These are phyloP conservation scores for Solanum rostratum DNA, from an alignment of 257 asterid species.

Conservation along the genomic window DNA sequence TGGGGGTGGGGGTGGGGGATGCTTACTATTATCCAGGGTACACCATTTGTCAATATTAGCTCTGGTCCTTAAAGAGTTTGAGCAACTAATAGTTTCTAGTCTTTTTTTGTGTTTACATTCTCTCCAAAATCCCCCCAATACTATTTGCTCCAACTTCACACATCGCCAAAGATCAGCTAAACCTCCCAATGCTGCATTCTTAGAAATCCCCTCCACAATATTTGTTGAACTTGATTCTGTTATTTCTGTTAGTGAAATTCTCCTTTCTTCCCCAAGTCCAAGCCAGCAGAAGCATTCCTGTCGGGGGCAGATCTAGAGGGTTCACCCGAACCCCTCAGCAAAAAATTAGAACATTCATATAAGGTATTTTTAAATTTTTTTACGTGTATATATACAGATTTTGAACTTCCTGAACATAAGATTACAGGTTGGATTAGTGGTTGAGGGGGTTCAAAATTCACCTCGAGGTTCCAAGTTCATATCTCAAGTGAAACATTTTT, in stretches of 20 bases:
- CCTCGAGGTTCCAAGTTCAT: neutral
- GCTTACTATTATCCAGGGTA: no score
- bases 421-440: neutral
- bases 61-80: neutral
- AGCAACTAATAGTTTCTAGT: neutral
- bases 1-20: neutral
- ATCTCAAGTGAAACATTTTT: neutral
- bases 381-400: neutral
- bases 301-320: neutral
- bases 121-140: neutral
- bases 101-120: neutral
- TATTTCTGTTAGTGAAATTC: neutral
- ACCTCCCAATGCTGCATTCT: neutral
- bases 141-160: neutral
- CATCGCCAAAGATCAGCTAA: neutral
- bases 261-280: neutral
- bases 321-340: neutral
- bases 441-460: neutral
- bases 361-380: neutral
- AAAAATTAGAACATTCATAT: neutral
- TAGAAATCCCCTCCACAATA: neutral
- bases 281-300: neutral
- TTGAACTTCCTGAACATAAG: neutral
- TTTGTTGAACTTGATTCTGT: neutral
- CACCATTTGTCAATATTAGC: neutral